phyloP scores from a whole-genome alignment of 345 rosid genomes.

The Eucalyptus regnans region DNA sequence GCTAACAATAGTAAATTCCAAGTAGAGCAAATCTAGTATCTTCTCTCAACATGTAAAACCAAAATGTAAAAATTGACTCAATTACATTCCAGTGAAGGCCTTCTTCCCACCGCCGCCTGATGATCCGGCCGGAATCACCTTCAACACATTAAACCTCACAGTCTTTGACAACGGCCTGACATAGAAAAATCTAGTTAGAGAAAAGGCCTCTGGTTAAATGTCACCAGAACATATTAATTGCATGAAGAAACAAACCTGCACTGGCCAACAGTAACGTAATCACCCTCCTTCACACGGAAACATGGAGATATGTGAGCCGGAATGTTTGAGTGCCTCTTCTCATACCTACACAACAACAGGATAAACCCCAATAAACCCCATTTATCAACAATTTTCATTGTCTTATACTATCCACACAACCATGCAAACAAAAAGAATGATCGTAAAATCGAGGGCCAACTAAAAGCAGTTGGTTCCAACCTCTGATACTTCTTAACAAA shows the following conservation, averaged over 20 bases:
- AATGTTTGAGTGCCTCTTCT: conserved; percentile 33
- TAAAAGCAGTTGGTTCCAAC: neutral
- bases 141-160: neutral
- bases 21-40: neutral
- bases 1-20: neutral
- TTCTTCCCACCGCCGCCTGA: neutral
- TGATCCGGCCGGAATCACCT: neutral
- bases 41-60: neutral
- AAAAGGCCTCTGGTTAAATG: neutral
- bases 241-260: neutral
- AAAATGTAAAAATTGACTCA: neutral
- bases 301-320: conserved; percentile 28
- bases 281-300: conserved; percentile 30
- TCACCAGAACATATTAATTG: neutral
- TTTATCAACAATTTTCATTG: neutral
- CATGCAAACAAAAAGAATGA: neutral
- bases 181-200: neutral
- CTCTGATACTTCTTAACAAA: neutral
- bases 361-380: neutral
- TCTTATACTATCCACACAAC: neutral
- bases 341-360: neutral
- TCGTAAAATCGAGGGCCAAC: neutral
- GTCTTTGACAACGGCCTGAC: neutral
- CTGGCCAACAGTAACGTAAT: conserved; percentile 20
- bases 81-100: neutral